phyloP scores from a whole-genome alignment of 1,284 basidiomycete genomes.

The Ustilago xerochloae region DNA sequence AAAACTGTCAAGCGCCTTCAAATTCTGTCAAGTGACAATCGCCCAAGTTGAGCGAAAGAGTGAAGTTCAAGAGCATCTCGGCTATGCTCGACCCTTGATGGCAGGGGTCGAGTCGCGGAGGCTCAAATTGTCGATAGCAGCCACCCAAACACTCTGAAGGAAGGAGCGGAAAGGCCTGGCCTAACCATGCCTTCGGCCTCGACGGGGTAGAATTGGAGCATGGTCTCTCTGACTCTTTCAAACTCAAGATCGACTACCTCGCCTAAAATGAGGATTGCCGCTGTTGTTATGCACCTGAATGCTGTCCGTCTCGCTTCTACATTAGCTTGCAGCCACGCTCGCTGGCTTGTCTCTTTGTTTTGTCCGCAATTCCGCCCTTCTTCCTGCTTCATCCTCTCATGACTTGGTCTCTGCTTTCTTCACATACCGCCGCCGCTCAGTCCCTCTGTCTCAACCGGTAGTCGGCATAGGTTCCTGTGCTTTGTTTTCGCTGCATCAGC shows the following conservation, averaged over 20 bases:
- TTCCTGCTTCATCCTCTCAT: not conserved
- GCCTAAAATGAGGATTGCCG: not conserved
- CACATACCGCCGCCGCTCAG: not conserved
- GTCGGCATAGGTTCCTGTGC: not conserved
- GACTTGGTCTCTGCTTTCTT: not conserved
- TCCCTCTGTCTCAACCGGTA: not conserved
- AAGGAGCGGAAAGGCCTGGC: no score
- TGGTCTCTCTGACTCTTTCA: not conserved
- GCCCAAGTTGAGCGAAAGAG: no score
- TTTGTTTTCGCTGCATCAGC: not conserved
- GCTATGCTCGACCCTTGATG: no score
- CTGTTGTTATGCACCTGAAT: no score
- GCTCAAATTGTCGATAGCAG: no score
- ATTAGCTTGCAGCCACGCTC: not conserved
- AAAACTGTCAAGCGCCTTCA: not conserved
- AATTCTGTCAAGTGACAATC: no score
- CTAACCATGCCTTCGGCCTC: no score
- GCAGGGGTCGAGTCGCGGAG: no score
- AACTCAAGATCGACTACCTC: conserved; percentile 4
- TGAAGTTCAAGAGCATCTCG: no score
- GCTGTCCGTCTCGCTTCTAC: conserved; percentile 8
- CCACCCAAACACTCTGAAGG: no score
- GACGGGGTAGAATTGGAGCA: no score
- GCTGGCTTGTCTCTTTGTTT: not conserved
- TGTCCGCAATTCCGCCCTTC: not conserved